Evolutionary conservation across 257 asterid genomes (phyloP), one percentile per base, ranked within the genome.

Genomic region (Vinca minor): DNA sequence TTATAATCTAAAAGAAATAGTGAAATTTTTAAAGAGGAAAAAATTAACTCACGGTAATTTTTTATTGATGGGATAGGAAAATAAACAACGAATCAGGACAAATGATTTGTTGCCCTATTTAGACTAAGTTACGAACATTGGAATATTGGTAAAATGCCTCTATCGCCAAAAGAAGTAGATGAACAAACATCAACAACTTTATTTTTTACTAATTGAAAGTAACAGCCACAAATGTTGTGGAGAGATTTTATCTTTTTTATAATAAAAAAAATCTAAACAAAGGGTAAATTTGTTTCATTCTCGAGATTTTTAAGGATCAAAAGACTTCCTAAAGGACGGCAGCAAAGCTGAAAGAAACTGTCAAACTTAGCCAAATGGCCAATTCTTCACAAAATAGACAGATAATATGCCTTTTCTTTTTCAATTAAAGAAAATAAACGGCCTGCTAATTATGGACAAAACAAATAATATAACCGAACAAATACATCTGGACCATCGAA

Each of bases 311-410:
- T 55, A 1, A 55, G 60, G 60, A 35, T 55, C 23, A 29, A 55
- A 25, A 55, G 18, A 2, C 23, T 29, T 4, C 41, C 41, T 21
- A 55, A 55, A 29, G 60, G 60, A 55, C 60, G 60, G 60, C 60
- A 55, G n/a, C n/a, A 17, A 54, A 55, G n/a, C 38, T 29, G 20
- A 55, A 55, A n/a, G 60, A 55, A 55, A 55, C 4, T 29, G 60
- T 55, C 48, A 59, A 59, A 59, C 4, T 11, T 59, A 3, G 46
- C 64, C 64, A 59, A 59, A 36, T 59, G 64, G 64, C 49, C 34
- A 23, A 15, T n/a, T 59, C 48, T 15, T 20, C 49, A 10, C 32
- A 36, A 21, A 35, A 59, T 20, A 39, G 14, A 36, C 48, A 20
- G 10, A 47, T 1, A 8, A 20, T 48, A 8, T 38, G 5, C 8